These are phyloP conservation scores for Warburgia ugandensis DNA, from an alignment of 164 flowering plant genomes.

Conservation along the genomic window DNA sequence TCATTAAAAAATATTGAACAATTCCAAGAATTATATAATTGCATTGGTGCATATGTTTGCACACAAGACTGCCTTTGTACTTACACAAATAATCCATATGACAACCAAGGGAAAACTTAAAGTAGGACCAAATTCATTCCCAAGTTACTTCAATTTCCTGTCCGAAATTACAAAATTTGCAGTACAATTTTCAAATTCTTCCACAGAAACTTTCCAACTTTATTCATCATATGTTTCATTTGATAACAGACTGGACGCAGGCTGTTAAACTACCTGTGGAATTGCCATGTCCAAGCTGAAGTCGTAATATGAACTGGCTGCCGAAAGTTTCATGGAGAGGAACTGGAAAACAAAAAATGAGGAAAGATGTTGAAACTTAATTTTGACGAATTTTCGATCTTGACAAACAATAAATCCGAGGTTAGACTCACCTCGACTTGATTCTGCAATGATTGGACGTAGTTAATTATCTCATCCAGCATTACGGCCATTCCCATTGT, in stretches of 20 bases:
- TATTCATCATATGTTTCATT: background rate
- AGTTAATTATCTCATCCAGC: conserved; percentile 58
- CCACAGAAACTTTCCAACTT: no score
- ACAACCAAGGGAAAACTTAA: no score
- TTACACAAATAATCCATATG: no score
- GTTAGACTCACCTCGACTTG: conserved; percentile 45
- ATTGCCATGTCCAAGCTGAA: conserved; percentile 37
- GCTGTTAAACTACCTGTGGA: conserved; percentile 25
- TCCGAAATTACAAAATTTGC: no score
- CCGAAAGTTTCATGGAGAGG: conserved; percentile 62
- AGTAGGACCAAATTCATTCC: no score
- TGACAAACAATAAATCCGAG: background rate
- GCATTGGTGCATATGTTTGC: no score
- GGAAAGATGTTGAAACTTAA: background rate
- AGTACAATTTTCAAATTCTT: no score
- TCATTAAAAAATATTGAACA: no score
- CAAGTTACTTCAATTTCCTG: no score
- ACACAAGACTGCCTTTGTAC: no score
- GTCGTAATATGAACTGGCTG: conserved; percentile 51
- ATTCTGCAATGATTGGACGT: conserved; percentile 50
- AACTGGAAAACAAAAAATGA: conserved; percentile 24
- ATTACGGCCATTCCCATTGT: conserved; percentile 79
- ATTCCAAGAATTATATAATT: no score
- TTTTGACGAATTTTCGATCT: background rate
- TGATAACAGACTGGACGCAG: background rate